These are phyloP conservation scores for Rhynchospora breviuscula DNA, from an alignment of 176 grass and related monocot species.

Conservation along the genomic window DNA sequence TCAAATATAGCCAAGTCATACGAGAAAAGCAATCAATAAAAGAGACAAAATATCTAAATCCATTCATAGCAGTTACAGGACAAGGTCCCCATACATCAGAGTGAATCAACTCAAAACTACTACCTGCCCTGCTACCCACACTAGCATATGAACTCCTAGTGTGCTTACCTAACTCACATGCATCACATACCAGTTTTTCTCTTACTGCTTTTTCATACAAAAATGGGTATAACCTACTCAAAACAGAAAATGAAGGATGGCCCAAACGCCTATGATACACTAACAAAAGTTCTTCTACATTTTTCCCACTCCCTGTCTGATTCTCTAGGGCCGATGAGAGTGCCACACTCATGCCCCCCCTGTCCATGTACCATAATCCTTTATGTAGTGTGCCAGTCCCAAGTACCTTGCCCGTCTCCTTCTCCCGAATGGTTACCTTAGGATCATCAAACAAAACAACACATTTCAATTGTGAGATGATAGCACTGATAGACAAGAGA, in stretches of 20 bases:
- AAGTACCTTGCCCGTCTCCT: not conserved
- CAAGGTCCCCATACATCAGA: conserved; percentile 15
- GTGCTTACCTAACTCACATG: not conserved
- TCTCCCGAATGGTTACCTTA: not conserved
- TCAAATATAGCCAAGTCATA: not conserved
- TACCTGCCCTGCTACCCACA: not conserved
- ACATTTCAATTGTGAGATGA: too few relatives aligned
- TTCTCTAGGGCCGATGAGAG: not conserved
- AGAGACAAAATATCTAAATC: conserved; percentile 13
- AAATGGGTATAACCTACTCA: not conserved
- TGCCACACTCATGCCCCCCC: not conserved
- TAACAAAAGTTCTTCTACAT: not conserved
- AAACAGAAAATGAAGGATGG: not conserved
- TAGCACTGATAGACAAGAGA: too few relatives aligned
- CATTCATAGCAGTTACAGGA: not conserved
- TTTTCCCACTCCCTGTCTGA: not conserved
- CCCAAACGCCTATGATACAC: not conserved
- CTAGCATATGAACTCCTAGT: not conserved
- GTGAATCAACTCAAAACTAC: conserved; percentile 9
- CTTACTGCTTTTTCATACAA: not conserved
- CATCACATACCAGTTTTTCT: not conserved
- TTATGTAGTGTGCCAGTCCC: not conserved
- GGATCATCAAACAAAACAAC: not conserved
- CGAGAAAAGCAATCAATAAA: conserved; percentile 12
- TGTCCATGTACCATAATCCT: not conserved